phyloP scores from a whole-genome alignment of 2,329 filamentous ascomycete genomes.

The Pseudocercospora eumusae region DNA sequence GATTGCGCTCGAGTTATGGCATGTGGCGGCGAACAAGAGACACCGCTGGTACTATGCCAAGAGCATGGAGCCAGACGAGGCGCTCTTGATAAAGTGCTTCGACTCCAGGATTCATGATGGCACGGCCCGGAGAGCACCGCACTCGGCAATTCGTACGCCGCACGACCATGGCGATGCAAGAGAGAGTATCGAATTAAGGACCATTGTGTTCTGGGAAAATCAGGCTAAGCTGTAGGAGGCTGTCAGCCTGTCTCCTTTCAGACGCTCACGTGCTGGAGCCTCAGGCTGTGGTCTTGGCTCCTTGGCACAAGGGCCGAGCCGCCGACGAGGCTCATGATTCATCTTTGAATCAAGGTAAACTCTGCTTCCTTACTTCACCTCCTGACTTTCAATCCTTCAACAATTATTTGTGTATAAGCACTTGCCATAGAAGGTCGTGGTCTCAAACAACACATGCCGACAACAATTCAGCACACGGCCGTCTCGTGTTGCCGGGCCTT shows the following conservation, averaged over 20 bases:
- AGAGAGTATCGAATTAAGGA: constrained; percentile 60
- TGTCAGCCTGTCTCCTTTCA: too few relatives aligned
- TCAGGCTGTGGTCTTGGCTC: too few relatives aligned
- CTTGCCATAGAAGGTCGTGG: not conserved
- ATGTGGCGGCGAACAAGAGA: constrained; percentile 16
- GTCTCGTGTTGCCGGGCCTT: not conserved
- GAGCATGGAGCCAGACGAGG: constrained; percentile 45
- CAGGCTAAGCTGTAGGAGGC: constrained; percentile 7
- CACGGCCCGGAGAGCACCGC: constrained; percentile 56
- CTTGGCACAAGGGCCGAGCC: too few relatives aligned
- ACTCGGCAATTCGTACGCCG: constrained; percentile 57
- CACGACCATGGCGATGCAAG: constrained; percentile 47
- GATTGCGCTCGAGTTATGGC: constrained; percentile 8
- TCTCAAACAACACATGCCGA: not conserved
- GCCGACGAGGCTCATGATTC: too few relatives aligned
- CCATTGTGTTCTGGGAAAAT: constrained; percentile 52
- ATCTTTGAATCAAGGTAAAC: too few relatives aligned
- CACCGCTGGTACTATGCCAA: constrained; percentile 22
- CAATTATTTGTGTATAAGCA: not conserved
- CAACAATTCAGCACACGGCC: not conserved
- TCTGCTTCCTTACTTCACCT: constrained; percentile 1
- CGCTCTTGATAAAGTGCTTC: constrained; percentile 63
- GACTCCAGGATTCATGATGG: constrained; percentile 58
- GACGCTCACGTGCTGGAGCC: too few relatives aligned
- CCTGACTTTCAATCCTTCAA: not conserved